Base-by-base conservation (phyloP, 2,329 filamentous ascomycete species). In the Neonectria faginata region DNA sequence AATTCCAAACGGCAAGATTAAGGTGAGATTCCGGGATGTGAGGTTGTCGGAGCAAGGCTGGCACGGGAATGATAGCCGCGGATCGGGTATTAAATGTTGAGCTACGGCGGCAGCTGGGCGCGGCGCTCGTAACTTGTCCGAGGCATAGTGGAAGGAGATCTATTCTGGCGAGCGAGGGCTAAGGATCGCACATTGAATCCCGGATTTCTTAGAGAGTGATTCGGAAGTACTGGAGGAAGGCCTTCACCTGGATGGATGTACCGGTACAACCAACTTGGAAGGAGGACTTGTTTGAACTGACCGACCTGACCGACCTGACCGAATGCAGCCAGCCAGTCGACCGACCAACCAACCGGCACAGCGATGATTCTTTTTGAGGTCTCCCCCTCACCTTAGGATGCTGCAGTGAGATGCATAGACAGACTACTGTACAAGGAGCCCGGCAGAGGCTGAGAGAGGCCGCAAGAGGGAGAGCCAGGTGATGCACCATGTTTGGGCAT, bases 31-130 rank as follows among this genome's bases (percentile, higher is more conserved):
- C 61, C 60, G 68, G 70, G 64, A 53, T 48, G 33, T 54, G 22
- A 62, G 48, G 54, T 33, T 50, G 33, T 64, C 39, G 29, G 60
- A 53, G 52, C 45, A 31, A 54, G 41, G 60, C 52, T 57, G 47
- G 36, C 33, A 51, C 57, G 51, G 44, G 47, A 47, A 45, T 55
- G 41, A 67, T 73, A 73, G 67, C 70, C 70, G 60, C 45, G 66
- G 71, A 14, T 57, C 70, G 70, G 70, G 68, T 60, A 59, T 44
- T 59, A 51, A 51, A 39, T 48, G 42, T 33, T 58, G 36, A 58
- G 55, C 18, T 57, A 42, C 42, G 22, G 55, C 55, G 44, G 55
- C 20, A 51, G 31, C 27, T 33, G 27, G 48, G 48, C 10, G 48
- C 48, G 10, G 29, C 48, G 42, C 44, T 48, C 33, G 55, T 45